Conservation (phyloP, 768 basidiomycete genomes). For the Gloeostereum incarnatum region DNA sequence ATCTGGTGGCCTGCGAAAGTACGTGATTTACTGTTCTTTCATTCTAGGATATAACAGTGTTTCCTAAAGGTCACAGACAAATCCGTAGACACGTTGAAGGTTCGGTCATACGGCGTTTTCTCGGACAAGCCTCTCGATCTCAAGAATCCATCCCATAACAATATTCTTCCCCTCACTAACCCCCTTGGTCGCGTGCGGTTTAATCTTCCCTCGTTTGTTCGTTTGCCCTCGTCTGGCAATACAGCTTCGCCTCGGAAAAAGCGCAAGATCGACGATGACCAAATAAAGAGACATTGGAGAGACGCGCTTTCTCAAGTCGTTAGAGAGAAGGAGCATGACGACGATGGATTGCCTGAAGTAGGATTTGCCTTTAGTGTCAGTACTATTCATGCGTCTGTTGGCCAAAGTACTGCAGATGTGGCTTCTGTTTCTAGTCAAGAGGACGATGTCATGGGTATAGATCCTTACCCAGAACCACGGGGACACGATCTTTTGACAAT, state of each 20-base stretch:
- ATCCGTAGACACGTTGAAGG: constrained; percentile 10
- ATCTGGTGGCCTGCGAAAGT: constrained; percentile 75
- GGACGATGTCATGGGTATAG: too few species aligned
- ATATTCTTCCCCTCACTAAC: constrained; percentile 28
- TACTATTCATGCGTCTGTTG: constrained; percentile 1
- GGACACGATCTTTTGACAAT: too few species aligned
- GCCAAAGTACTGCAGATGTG: constrained; percentile 7
- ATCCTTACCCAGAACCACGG: too few species aligned
- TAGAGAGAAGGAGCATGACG: constrained; percentile 28
- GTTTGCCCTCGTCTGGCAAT: constrained; percentile 5
- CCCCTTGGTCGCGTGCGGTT: constrained; percentile 31
- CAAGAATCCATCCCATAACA: constrained; percentile 23
- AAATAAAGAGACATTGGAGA: constrained; percentile 33
- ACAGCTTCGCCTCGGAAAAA: constrained; percentile 35
- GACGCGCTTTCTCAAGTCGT: constrained; percentile 37
- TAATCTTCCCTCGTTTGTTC: constrained; percentile 25
- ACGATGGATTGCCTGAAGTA: constrained; percentile 40
- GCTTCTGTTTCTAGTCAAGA: constrained; percentile 10
- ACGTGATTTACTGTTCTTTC: constrained; percentile 11
- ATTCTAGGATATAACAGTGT: constrained; percentile 4
- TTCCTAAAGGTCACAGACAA: constrained; percentile 8
- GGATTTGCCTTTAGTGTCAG: constrained; percentile 15
- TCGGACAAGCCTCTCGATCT: constrained; percentile 21
- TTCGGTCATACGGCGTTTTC: constrained; percentile 15
- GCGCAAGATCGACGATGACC: constrained; percentile 22